These are phyloP conservation scores for Salix caprea DNA, from an alignment of 345 rosid species.

Conservation along the genomic window DNA sequence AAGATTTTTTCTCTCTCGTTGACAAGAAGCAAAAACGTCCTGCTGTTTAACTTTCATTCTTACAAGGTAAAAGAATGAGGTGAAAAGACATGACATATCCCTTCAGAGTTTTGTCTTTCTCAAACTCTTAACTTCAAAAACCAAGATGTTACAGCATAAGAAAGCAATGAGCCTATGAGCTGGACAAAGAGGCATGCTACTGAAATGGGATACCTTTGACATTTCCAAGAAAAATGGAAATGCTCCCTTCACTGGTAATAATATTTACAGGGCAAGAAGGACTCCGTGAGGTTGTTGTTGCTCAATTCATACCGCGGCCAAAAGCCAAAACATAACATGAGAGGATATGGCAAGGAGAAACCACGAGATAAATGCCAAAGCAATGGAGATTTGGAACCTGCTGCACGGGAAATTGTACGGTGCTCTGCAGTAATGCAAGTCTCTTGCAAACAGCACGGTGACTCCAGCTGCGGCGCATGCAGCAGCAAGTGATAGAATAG, in stretches of 20 bases:
- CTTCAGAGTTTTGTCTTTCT: not conserved
- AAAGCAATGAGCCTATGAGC: not conserved
- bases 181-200: not conserved
- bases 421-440: conserved; percentile 27
- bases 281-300: not conserved
- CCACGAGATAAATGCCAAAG: conserved; percentile 37
- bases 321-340: conserved; percentile 39
- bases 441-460: conserved; percentile 25
- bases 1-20: not conserved
- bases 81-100: not conserved
- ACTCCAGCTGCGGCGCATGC: conserved; percentile 38
- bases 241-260: not conserved
- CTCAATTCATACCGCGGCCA: conserved; percentile 26
- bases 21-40: not conserved
- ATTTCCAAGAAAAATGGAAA: conserved; percentile 2
- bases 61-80: not conserved
- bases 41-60: not conserved
- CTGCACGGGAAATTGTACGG: conserved; percentile 17
- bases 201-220: not conserved
- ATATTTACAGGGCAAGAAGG: conserved; percentile 7
- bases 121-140: not conserved
- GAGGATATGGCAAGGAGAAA: conserved; percentile 34
- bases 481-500: conserved; percentile 38
- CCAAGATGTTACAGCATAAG: not conserved
- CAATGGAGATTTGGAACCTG: conserved; percentile 31